Conservation (phyloP, 805 yeast genomes). For the Pichia sporocuriosa region DNA sequence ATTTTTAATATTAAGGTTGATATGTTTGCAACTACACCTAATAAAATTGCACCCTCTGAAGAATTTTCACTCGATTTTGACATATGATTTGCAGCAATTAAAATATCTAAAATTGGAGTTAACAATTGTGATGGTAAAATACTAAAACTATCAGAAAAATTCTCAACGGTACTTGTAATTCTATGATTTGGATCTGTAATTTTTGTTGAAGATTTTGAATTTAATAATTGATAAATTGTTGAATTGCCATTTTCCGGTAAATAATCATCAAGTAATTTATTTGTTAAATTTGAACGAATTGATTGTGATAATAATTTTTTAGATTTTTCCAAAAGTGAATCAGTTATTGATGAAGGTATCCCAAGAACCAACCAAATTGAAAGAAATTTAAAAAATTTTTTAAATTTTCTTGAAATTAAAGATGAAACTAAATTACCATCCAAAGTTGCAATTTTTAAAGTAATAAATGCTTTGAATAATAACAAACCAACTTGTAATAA, state of each 20-base stretch:
- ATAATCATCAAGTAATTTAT: conserved; percentile 59
- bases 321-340: conserved; percentile 59
- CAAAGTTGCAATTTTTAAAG: conserved; percentile 75
- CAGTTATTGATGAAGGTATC: conserved; percentile 76
- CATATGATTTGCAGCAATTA: conserved; percentile 74
- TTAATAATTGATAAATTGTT: conserved; percentile 66
- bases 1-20: conserved; percentile 68
- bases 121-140: conserved; percentile 75
- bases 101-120: conserved; percentile 74
- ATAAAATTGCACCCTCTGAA: conserved; percentile 70
- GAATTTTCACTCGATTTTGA: conserved; percentile 58
- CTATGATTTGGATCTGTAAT: conserved; percentile 77
- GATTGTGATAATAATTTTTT: conserved; percentile 50
- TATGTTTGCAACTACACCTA: conserved; percentile 74
- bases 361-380: conserved; percentile 79
- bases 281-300: conserved; percentile 60
- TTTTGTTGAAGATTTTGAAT: conserved; percentile 27
- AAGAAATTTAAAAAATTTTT: conserved; percentile 54
- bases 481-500: conserved; percentile 52
- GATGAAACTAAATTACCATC: conserved; percentile 84
- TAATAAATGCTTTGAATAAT: conserved; percentile 60
- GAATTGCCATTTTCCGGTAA: conserved; percentile 64
- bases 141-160: conserved; percentile 65
- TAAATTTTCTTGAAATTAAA: conserved; percentile 63
- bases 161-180: conserved; percentile 71